phyloP scores from a whole-genome alignment of 2,329 filamentous ascomycete genomes.

The Cladosporium halotolerans region DNA sequence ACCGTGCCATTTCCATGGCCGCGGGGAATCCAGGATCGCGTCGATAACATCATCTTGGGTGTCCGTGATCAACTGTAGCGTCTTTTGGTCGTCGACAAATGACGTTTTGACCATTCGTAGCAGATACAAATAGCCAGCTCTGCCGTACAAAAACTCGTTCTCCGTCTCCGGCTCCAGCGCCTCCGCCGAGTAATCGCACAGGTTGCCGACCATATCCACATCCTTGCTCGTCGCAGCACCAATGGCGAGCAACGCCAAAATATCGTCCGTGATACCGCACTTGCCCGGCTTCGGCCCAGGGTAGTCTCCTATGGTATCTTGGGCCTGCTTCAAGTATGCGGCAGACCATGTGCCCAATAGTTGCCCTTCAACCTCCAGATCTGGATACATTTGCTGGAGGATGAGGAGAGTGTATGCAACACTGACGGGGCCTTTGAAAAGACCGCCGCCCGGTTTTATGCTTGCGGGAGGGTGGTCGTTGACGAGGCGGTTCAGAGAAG shows the following conservation, averaged over 20 bases:
- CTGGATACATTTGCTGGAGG: slow-evolving; percentile 44
- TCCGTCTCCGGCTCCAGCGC: slow-evolving; percentile 42
- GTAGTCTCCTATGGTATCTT: slow-evolving; percentile 44
- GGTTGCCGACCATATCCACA: slow-evolving; percentile 41
- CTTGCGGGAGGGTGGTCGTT: slow-evolving; percentile 42
- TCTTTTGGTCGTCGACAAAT: slow-evolving; percentile 45
- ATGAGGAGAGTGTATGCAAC: slow-evolving; percentile 47
- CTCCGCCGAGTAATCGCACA: slow-evolving; percentile 46
- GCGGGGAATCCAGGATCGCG: slow-evolving; percentile 50
- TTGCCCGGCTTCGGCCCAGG: slow-evolving; percentile 40
- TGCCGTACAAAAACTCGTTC: slow-evolving; percentile 62
- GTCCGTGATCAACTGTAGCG: slow-evolving; percentile 47
- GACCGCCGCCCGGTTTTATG: slow-evolving; percentile 41
- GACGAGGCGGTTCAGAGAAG: slow-evolving; percentile 44
- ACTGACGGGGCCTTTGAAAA: slow-evolving; percentile 46
- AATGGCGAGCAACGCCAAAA: slow-evolving; percentile 44
- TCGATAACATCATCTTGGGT: slow-evolving; percentile 53
- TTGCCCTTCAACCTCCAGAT: slow-evolving; percentile 41
- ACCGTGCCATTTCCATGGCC: slow-evolving; percentile 59
- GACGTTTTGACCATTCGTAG: slow-evolving; percentile 56
- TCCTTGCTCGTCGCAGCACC: slow-evolving; percentile 46
- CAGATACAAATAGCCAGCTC: slow-evolving; percentile 62
- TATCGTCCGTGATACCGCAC: slow-evolving; percentile 47
- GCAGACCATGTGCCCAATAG: slow-evolving; percentile 45
- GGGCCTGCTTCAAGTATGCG: slow-evolving; percentile 45